phyloP scores from a whole-genome alignment of 2,329 filamentous ascomycete species.

The Colletotrichum abscissum region DNA sequence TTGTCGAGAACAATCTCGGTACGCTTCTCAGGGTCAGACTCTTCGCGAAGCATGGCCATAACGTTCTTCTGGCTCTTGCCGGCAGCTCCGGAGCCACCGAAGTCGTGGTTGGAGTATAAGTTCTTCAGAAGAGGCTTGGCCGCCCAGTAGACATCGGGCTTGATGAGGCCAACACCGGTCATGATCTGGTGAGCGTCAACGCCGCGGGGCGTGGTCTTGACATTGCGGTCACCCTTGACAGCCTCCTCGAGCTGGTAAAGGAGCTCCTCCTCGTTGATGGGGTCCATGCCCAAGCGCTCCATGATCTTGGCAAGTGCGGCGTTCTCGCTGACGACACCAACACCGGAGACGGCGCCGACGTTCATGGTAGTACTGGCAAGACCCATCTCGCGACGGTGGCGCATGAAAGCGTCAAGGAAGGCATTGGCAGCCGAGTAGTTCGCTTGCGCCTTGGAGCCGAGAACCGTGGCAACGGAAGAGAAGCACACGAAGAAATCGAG shows the following conservation, averaged over 20 bases:
- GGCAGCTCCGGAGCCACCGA: slow-evolving; percentile 16
- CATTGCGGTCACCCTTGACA: slow-evolving; percentile 30
- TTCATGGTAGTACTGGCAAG: slow-evolving; percentile 48
- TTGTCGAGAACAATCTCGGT: slow-evolving; percentile 33
- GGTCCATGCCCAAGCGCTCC: slow-evolving; percentile 35
- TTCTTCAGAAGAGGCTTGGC: slow-evolving; percentile 39
- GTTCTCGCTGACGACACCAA: slow-evolving; percentile 38
- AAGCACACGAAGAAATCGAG: slow-evolving; percentile 46
- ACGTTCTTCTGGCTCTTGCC: not conserved
- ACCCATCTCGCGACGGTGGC: slow-evolving; percentile 42
- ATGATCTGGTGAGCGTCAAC: slow-evolving; percentile 39
- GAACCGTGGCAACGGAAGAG: slow-evolving; percentile 40
- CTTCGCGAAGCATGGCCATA: not conserved
- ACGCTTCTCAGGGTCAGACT: not conserved
- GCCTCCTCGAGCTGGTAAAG: slow-evolving; percentile 40
- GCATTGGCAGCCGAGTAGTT: slow-evolving; percentile 51
- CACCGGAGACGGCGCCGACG: slow-evolving; percentile 45
- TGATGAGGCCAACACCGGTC: slow-evolving; percentile 39
- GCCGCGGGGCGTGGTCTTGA: slow-evolving; percentile 14
- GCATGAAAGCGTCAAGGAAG: slow-evolving; percentile 47
- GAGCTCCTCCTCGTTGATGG: slow-evolving; percentile 39
- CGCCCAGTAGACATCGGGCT: slow-evolving; percentile 40
- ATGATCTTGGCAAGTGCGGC: slow-evolving; percentile 34
- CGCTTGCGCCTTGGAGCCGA: slow-evolving; percentile 40
- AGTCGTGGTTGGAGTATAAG: slow-evolving; percentile 40